Percentiles rank a stretch among this genome's conserved stretches.
These are phyloP conservation scores for Jasminum sambac DNA, from an alignment of 257 asterid species.

Conservation along the genomic window DNA sequence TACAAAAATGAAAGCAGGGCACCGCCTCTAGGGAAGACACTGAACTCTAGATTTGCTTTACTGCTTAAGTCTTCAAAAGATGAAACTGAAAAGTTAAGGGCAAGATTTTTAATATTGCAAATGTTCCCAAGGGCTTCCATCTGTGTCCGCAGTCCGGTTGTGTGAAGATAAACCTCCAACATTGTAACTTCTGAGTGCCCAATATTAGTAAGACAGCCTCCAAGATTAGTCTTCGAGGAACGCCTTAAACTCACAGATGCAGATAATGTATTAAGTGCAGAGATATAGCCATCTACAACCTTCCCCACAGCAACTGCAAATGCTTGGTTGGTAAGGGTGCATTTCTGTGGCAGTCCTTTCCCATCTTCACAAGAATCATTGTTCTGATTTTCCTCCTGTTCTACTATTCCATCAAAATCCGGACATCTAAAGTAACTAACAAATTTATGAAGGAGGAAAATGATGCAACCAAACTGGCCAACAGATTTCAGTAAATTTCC, in stretches of 20 bases:
- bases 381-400: slow-evolving; percentile 29
- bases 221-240: slow-evolving; percentile 40
- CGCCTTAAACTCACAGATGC: slow-evolving; percentile 77
- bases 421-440: slow-evolving; percentile 55
- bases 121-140: slow-evolving; percentile 87
- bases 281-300: slow-evolving; percentile 68
- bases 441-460: slow-evolving; percentile 71
- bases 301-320: slow-evolving; percentile 87
- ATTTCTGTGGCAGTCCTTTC: slow-evolving; percentile 25
- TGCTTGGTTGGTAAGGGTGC: slow-evolving; percentile 81
- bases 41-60: slow-evolving; percentile 57
- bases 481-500: slow-evolving; percentile 77
- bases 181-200: slow-evolving; percentile 78
- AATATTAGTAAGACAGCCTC: slow-evolving; percentile 74
- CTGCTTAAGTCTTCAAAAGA: slow-evolving; percentile 54
- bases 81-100: slow-evolving; percentile 48
- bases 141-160: slow-evolving; percentile 72
- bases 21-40: slow-evolving; percentile 74
- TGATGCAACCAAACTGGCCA: slow-evolving; percentile 76
- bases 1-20: slow-evolving; percentile 77
- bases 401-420: slow-evolving; percentile 38
- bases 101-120: slow-evolving; percentile 67
- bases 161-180: slow-evolving; percentile 85
- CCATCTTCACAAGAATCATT: slow-evolving; percentile 33
- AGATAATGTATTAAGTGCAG: slow-evolving; percentile 77